These are phyloP conservation scores for Grammothele lineata DNA, from an alignment of 768 basidiomycete species.

Conservation along the genomic window DNA sequence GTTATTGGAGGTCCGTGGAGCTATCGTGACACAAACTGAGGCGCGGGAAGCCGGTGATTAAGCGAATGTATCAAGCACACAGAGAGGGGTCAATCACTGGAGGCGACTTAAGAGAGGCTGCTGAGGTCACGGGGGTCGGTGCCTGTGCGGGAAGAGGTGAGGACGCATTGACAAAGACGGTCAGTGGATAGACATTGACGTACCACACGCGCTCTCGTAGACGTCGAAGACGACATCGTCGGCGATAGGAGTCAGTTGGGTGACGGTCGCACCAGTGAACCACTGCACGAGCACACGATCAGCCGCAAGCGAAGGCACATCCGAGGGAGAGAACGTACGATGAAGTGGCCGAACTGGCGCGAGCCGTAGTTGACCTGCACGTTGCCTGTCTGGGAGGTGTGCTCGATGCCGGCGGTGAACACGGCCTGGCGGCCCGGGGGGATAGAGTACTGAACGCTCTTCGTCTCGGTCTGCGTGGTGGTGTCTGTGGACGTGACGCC, in stretches of 20 bases:
- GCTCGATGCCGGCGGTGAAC: constrained; percentile 7
- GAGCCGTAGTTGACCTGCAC: constrained; percentile 10
- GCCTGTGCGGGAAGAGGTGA: too few relatives aligned
- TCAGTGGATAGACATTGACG: too few relatives aligned
- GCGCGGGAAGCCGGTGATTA: too few relatives aligned
- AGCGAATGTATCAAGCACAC: too few relatives aligned
- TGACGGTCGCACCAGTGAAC: not conserved
- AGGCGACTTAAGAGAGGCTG: too few relatives aligned
- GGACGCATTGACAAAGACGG: too few relatives aligned
- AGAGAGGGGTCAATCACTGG: too few relatives aligned
- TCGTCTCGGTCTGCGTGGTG: constrained; percentile 1
- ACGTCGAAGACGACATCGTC: not conserved
- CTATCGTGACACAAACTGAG: too few relatives aligned
- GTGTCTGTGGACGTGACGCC: not conserved
- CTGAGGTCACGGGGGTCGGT: too few relatives aligned
- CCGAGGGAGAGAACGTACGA: not conserved
- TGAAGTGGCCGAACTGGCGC: constrained; percentile 5
- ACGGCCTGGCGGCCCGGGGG: constrained; percentile 9
- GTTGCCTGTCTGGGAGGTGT: constrained; percentile 9
- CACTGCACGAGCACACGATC: not conserved
- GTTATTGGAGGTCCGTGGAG: too few relatives aligned
- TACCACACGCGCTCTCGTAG: constrained; percentile 1
- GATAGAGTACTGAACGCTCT: constrained; percentile 1
- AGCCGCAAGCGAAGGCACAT: not conserved
- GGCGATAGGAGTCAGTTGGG: not conserved